Conservation (phyloP, 257 asterid species). For the Solanum lycopersicoides region DNA sequence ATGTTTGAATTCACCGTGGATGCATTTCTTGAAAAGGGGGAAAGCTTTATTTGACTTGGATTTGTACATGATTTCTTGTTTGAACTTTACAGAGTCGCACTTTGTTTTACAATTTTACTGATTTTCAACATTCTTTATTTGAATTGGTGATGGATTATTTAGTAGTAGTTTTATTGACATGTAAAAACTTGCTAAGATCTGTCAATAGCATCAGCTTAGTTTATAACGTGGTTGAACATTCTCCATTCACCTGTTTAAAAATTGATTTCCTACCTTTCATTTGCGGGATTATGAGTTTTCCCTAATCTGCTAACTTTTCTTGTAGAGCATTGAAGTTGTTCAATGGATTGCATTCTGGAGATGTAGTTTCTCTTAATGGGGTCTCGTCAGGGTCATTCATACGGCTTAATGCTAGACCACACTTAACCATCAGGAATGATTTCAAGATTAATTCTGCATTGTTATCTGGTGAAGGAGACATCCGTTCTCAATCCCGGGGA, state of each 20-base stretch:
- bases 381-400: conserved; percentile 21
- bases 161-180: not conserved
- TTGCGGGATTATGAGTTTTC: not conserved
- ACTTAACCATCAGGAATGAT: conserved; percentile 27
- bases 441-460: conserved; percentile 35
- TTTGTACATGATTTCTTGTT: not conserved
- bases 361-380: conserved; percentile 24
- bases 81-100: not conserved
- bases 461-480: conserved; percentile 43
- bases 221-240: not conserved
- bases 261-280: not conserved
- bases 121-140: not conserved
- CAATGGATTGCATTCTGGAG: conserved; percentile 38
- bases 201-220: not conserved
- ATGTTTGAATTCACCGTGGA: not conserved
- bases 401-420: conserved; percentile 20
- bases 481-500: conserved; percentile 18
- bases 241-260: too few species aligned
- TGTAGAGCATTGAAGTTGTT: conserved; percentile 31
- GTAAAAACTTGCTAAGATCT: not conserved
- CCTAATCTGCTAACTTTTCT: not conserved
- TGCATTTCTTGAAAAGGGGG: not conserved
- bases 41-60: not conserved
- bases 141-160: not conserved
- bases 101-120: not conserved